Conservation (phyloP, 23 red algal genomes). For the Pyropia haitanensis region DNA sequence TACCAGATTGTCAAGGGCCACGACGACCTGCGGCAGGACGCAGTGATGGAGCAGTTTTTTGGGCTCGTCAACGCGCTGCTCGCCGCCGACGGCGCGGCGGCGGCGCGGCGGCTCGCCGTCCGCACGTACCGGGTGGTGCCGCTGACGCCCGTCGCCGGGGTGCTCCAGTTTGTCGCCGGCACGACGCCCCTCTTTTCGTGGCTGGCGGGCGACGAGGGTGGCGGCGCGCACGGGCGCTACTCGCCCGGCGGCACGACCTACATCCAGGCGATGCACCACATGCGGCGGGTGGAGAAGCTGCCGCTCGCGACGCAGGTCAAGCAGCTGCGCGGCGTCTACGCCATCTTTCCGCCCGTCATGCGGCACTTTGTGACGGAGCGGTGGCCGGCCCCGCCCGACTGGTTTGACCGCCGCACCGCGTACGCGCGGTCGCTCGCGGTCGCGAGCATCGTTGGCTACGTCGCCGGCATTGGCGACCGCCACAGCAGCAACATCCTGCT, state of each 20-base stretch:
- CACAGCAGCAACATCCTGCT: slow-evolving; percentile 92
- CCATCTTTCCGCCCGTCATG: slow-evolving; percentile 51
- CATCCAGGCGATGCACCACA: not conserved
- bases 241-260: not conserved
- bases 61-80: slow-evolving; percentile 82
- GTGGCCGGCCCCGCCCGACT: slow-evolving; percentile 45
- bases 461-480: slow-evolving; percentile 92
- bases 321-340: not conserved
- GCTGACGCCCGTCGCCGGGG: slow-evolving; percentile 68
- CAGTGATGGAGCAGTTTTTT: slow-evolving; percentile 95
- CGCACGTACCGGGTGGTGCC: slow-evolving; percentile 85
- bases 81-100: slow-evolving; percentile 25
- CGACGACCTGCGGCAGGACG: slow-evolving; percentile 94
- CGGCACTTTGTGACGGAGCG: slow-evolving; percentile 62
- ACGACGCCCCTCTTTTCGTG: slow-evolving; percentile 5
- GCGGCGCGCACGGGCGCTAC: slow-evolving; percentile 2
- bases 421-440: slow-evolving; percentile 91
- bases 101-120: slow-evolving; percentile 48
- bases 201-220: not conserved
- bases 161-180: slow-evolving; percentile 67
- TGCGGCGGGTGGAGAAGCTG: not conserved
- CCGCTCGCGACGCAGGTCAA: not conserved
- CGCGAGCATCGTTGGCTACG: slow-evolving; percentile 87
- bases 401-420: slow-evolving; percentile 67
- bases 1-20: slow-evolving; percentile 84